Conservation (phyloP, 2,329 filamentous ascomycete species). For the Rutstroemia sp. region DNA sequence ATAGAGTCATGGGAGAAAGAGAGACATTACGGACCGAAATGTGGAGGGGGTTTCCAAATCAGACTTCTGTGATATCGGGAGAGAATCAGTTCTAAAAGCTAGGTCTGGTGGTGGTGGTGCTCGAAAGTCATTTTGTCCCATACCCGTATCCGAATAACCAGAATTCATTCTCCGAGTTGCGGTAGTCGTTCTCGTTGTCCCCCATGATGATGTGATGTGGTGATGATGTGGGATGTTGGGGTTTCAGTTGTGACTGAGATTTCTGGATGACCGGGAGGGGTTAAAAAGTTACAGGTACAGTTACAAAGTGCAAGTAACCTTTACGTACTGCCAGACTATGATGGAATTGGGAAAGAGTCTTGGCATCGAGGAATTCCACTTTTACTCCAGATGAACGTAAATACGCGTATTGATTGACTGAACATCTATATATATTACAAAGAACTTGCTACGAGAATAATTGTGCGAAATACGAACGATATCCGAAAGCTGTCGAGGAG, state of each 20-base stretch:
- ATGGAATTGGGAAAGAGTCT: neutral
- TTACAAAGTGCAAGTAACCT: neutral
- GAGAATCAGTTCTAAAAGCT: neutral
- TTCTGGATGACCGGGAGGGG: neutral
- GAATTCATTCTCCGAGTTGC: constrained; percentile 49
- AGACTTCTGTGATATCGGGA: constrained; percentile 56
- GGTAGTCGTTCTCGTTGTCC: neutral
- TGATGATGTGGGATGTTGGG: neutral
- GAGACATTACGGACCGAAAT: constrained; percentile 63
- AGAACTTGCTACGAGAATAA: no score
- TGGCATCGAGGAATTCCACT: neutral
- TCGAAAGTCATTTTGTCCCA: neutral
- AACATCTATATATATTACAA: no score
- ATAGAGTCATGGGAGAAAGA: neutral
- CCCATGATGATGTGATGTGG: neutral
- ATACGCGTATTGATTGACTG: no score
- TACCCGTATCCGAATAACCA: constrained; percentile 98
- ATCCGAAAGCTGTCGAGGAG: neutral
- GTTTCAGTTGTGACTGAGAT: neutral
- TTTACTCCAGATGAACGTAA: neutral
- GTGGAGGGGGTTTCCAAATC: constrained; percentile 97
- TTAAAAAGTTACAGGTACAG: neutral
- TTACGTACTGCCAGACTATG: neutral
- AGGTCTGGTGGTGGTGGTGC: neutral
- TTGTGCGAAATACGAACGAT: no score